A percentile compares a stretch with the other conserved stretches of the same genome.
Evolutionary conservation across 1,139 yeast genomes (phyloP).

Genomic region (Yamadazyma oceani): DNA sequence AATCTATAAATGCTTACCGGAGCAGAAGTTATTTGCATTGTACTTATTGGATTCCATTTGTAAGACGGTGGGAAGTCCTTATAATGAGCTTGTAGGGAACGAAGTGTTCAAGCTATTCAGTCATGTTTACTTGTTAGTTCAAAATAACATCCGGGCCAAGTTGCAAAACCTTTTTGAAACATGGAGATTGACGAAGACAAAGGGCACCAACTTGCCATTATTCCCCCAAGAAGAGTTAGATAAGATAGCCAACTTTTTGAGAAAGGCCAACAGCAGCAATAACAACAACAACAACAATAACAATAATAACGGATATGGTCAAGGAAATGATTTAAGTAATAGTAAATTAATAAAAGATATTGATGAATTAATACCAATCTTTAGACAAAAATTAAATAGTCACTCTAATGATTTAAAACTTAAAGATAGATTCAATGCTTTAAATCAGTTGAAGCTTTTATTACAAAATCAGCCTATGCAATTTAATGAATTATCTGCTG

Average conservation of each 20-base stretch:
- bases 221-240: conserved; percentile 72
- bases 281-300: conserved; percentile 1
- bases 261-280: conserved; percentile 28
- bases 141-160: conserved; percentile 66
- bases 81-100: conserved; percentile 69
- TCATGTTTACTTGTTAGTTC: conserved; percentile 74
- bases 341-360: conserved; percentile 42
- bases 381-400: conserved; percentile 31
- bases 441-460: conserved; percentile 42
- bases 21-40: conserved; percentile 78
- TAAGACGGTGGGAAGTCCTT: conserved; percentile 87
- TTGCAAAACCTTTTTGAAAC: conserved; percentile 78
- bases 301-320: background rate
- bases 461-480: conserved; percentile 41
- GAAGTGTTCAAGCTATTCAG: conserved; percentile 69
- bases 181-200: conserved; percentile 66
- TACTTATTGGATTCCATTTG: conserved; percentile 91
- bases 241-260: conserved; percentile 71
- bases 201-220: conserved; percentile 63
- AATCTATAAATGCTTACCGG: conserved; percentile 59
- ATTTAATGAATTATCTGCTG: conserved; percentile 41
- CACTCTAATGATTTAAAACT: conserved; percentile 36
- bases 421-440: conserved; percentile 40
- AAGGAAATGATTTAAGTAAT: conserved; percentile 21
- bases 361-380: conserved; percentile 40